Evolutionary conservation across 2,329 filamentous ascomycete species (phyloP), one percentile per base, ranked within the genome.

Genomic region (Westerdykella sp.): DNA sequence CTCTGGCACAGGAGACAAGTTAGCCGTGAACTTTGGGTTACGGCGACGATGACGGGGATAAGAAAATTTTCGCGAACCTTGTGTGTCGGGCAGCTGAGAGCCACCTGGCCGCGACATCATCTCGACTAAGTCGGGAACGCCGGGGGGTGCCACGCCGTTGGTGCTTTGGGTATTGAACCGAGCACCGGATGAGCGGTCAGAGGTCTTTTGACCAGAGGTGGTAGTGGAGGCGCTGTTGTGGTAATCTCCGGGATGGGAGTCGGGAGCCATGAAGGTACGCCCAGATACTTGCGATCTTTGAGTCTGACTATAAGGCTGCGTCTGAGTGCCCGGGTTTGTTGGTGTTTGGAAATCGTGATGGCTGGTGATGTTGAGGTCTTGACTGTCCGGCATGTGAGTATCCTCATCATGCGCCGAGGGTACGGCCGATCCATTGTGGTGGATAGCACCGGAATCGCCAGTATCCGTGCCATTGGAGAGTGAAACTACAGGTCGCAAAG

Each of bases 181-280:
- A 2, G 78, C 81, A 1, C 79, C 82, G 11, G 81, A 71, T 3
- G 84, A 88, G 5, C 80, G 78, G 48, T 85, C 81, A 1, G 86
- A 87, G 2, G 86, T 90, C 63, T 80, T 82, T 68, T 95, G 93
- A n/a, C 82, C 80, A 3, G 80, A 84, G 16, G 81, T 82, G 1
- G 90, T 95, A 1, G 90, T 94, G 2, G 89, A 95, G 1, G 89
- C 91, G 57, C 95, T 89, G 56, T 97, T 96, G 41, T 83, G 71
- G 45, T 81, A 83, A 77, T 83, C 77, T 16, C 71, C 71, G 13
- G 74, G 69, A 58, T 81, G 74, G 25, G 79, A 79, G 45, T 77
- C 75, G 11, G 73, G 73, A 7, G 73, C 72, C 68, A 83, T 74
- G 16, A 77, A 77, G 2, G 78, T 82, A 53, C 79, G 74, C 6